Percentiles rank a stretch among this genome's conserved stretches.
Evolutionary conservation across 345 rosid species (phyloP).

Genomic region (Eucalyptus leucophloia): DNA sequence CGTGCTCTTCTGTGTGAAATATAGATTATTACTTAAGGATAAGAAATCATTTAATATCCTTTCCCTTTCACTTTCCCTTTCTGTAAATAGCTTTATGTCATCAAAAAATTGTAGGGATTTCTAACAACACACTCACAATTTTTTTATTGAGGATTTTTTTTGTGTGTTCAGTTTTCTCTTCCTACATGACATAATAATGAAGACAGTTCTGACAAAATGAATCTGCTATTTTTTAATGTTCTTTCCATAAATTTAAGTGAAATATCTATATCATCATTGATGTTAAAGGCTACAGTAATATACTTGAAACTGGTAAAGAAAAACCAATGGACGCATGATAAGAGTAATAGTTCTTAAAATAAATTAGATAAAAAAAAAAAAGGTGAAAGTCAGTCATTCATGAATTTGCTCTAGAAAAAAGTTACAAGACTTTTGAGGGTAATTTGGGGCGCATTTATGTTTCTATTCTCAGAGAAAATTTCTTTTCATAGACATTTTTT

Average conservation of each 20-base stretch:
- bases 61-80: not conserved
- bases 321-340: not conserved
- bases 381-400: not conserved
- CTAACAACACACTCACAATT: not conserved
- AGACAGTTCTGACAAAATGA: not conserved
- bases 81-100: not conserved
- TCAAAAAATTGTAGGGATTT: not conserved
- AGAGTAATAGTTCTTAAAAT: not conserved
- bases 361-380: not conserved
- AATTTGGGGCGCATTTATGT: too few relatives aligned
- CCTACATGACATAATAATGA: not conserved
- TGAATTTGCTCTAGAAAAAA: not conserved
- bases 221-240: not conserved
- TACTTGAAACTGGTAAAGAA: not conserved
- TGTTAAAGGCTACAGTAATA: not conserved
- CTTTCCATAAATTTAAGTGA: not conserved
- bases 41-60: not conserved
- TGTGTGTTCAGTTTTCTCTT: not conserved
- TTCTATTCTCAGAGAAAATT: fast-evolving
- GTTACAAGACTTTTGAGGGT: too few relatives aligned
- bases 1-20: not conserved
- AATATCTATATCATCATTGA: not conserved
- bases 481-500: too few relatives aligned
- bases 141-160: not conserved
- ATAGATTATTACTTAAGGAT: not conserved